Evolutionary conservation across 192 early-diverging fungal genomes (phyloP), one percentile per base, ranked within the genome.

Genomic region (Umbelopsis ramanniana): DNA sequence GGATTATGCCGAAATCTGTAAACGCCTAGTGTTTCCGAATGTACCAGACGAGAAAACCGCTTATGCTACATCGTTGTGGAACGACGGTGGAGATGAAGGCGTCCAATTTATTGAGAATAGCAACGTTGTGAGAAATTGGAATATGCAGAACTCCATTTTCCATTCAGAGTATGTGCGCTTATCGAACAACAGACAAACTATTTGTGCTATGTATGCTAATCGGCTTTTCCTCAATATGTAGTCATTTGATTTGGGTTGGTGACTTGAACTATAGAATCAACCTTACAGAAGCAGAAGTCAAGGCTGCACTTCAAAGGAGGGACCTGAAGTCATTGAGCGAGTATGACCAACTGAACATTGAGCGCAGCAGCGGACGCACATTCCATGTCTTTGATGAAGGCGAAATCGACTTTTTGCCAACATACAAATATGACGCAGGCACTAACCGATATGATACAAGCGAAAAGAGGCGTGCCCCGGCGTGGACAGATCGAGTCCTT

Each of bases 231-330:
- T 7, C 40, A 11, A 43, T 8, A 6, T 43, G 8, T 43, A 91
- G 91, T 69, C 90, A 93, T 76, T 81, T 94, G 24, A 84, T 99
- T 52, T 99, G 94, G 92, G 76, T 97, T 17, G 97, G 97, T 29
- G 97, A 99, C 76, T 76, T 99, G 67, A 99, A 99, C 77, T 98
- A 99, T 80, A 88, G 97, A 5, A 81, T 99, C 38, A 80, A 82
- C 6, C 69, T 95, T 0, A 77, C 88, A 6, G 89, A 92, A 55
- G 77, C 79, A 9, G 87, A 87, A 8, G 86, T 93, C 46, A 89
- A 89, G 68, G 71, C 72, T 7, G 47, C 82, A 1, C 43, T 95
- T 3, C 83, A 79, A 15, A 79, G 82, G 15, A 82, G 86, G 7
- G 76, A 95, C 46, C 76, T 89, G 29, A 79, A 85, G n/a, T 35